phyloP scores from a whole-genome alignment of 176 grass and related monocot species.

The Avena eriantha region DNA sequence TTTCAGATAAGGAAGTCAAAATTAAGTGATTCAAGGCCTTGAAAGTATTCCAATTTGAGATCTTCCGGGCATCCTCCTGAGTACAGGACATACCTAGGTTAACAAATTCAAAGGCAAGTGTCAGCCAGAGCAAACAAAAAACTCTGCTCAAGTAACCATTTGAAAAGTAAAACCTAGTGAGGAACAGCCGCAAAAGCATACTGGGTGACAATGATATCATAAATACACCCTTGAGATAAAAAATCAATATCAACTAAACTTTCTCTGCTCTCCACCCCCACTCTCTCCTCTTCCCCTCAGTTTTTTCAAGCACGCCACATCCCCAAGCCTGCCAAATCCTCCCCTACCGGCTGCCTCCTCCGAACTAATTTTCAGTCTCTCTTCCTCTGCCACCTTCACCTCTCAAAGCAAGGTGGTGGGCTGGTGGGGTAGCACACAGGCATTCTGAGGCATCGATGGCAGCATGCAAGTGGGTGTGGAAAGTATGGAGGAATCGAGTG shows the following conservation, averaged over 20 bases:
- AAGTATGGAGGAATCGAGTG: background rate
- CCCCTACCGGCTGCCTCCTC: background rate
- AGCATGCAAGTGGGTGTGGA: background rate
- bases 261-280: background rate
- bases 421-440: background rate
- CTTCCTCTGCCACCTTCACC: background rate
- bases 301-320: background rate
- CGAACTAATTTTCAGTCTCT: background rate
- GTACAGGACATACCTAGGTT: conserved; percentile 46
- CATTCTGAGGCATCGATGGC: background rate
- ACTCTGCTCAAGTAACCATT: background rate
- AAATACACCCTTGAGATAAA: background rate
- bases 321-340: conserved; percentile 1
- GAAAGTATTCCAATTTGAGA: conserved; percentile 56
- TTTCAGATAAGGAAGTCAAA: conserved; percentile 68
- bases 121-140: conserved; percentile 1
- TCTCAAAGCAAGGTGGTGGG: background rate
- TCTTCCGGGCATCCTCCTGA: conserved; percentile 35
- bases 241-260: background rate
- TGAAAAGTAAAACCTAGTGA: background rate
- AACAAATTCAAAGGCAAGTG: conserved; percentile 36
- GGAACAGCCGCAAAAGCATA: background rate
- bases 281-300: background rate
- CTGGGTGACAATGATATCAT: background rate
- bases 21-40: conserved; percentile 58